Percentiles rank a stretch among this genome's conserved stretches.
Evolutionary conservation across 768 basidiomycete species (phyloP).

Genomic region (Pisolithus microcarpus): DNA sequence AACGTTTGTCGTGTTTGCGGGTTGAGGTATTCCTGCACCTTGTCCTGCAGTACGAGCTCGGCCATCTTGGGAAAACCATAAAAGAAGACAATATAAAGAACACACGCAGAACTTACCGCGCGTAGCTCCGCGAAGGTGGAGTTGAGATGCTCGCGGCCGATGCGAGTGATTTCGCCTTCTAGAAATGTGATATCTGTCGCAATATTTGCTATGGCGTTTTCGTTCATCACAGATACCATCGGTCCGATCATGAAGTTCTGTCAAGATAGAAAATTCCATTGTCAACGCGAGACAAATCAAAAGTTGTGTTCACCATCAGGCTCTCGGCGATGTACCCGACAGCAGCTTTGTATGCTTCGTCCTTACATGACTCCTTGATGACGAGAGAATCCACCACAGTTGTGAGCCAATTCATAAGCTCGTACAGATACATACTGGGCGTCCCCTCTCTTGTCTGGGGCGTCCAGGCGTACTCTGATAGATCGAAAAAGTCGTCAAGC

Average conservation of each 20-base stretch:
- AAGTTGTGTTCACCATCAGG: constrained; percentile 62
- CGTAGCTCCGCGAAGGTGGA: constrained; percentile 75
- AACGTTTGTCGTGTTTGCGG: constrained; percentile 61
- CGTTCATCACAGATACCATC: constrained; percentile 74
- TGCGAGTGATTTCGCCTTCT: constrained; percentile 75
- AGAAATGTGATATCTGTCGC: constrained; percentile 83
- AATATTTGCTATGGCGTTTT: constrained; percentile 82
- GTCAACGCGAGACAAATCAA: background rate
- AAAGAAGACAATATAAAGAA: background rate
- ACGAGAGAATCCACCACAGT: constrained; percentile 89
- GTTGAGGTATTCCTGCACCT: constrained; percentile 73
- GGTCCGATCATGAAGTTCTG: constrained; percentile 76
- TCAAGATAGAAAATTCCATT: background rate
- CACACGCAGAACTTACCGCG: constrained; percentile 41
- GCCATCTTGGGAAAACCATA: constrained; percentile 42
- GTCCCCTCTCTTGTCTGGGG: constrained; percentile 60
- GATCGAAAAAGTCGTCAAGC: constrained; percentile 91
- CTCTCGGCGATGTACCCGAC: constrained; percentile 82
- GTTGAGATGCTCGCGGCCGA: constrained; percentile 63
- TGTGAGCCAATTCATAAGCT: constrained; percentile 92
- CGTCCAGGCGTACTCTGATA: constrained; percentile 94
- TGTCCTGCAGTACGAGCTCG: constrained; percentile 64
- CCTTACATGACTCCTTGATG: constrained; percentile 80
- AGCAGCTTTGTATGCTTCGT: constrained; percentile 83
- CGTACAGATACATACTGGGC: constrained; percentile 91